phyloP scores from a whole-genome alignment of 2,329 filamentous ascomycete species.

The Pseudodiploospora longispora region DNA sequence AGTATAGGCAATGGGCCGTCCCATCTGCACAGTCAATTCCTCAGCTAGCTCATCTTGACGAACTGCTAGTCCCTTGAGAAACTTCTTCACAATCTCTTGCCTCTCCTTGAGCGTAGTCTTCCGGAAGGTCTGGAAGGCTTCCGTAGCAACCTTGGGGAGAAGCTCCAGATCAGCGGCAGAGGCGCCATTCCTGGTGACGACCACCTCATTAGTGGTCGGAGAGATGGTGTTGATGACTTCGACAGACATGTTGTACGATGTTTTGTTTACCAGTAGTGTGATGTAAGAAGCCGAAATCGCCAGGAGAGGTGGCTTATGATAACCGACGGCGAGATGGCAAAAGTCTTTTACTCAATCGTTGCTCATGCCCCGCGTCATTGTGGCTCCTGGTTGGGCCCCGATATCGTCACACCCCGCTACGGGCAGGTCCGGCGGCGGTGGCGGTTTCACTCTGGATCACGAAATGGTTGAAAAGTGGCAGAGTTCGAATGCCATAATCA shows the following conservation, averaged over 20 bases:
- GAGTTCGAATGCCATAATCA: too few species aligned
- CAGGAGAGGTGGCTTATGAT: too few species aligned
- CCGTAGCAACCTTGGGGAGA: slow-evolving; percentile 63
- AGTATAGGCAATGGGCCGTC: slow-evolving; percentile 80
- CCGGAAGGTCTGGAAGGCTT: slow-evolving; percentile 70
- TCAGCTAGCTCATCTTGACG: slow-evolving; percentile 72
- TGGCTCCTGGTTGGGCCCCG: too few species aligned
- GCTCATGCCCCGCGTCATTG: too few species aligned
- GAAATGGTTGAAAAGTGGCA: too few species aligned
- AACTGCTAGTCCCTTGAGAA: slow-evolving; percentile 60
- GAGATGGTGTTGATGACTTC: slow-evolving; percentile 74
- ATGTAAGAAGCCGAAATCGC: too few species aligned
- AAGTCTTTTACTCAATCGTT: too few species aligned
- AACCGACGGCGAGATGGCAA: too few species aligned
- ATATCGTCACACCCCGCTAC: too few species aligned
- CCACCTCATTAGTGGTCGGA: slow-evolving; percentile 75
- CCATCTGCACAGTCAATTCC: slow-evolving; percentile 93
- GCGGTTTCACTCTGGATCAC: too few species aligned
- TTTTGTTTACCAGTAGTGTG: too few species aligned
- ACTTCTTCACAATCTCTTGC: slow-evolving; percentile 72
- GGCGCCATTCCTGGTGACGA: slow-evolving; percentile 71
- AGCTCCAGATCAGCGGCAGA: slow-evolving; percentile 61
- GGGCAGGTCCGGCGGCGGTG: too few species aligned
- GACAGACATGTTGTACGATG: slow-evolving; percentile 45
- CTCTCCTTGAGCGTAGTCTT: slow-evolving; percentile 67